phyloP scores from a whole-genome alignment of 2,329 filamentous ascomycete genomes.

The Dactylellina drechsleri region DNA sequence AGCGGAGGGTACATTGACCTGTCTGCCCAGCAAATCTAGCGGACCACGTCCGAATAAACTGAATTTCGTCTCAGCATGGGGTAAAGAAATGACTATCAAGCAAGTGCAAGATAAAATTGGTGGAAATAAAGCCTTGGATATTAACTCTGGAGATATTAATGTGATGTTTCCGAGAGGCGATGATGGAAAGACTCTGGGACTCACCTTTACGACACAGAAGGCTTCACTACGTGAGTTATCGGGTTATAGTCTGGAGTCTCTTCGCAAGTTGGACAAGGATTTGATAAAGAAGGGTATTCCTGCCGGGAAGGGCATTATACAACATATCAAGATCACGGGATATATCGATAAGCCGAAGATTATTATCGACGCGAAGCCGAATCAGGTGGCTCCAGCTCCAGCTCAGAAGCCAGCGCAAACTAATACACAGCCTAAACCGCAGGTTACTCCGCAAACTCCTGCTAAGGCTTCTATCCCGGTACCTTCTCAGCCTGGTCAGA shows the following conservation, averaged over 20 bases:
- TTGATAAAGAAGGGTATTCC: background rate
- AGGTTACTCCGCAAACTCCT: background rate
- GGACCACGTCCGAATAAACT: background rate
- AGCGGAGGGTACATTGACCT: background rate
- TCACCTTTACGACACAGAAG: background rate
- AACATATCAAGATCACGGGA: background rate
- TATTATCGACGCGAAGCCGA: background rate
- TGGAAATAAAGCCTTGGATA: background rate
- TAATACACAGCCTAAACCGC: background rate
- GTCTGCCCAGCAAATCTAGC: background rate
- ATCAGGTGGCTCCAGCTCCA: no score
- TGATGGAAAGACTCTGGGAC: background rate
- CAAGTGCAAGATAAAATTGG: background rate
- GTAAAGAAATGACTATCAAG: background rate
- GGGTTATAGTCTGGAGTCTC: background rate
- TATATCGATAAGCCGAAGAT: conserved; percentile 5
- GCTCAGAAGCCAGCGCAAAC: no score
- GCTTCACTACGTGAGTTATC: background rate
- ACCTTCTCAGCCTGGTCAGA: background rate
- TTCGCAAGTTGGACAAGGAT: background rate
- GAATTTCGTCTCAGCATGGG: background rate
- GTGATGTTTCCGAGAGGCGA: background rate
- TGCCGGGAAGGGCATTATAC: background rate
- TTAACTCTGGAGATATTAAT: background rate
- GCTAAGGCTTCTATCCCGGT: background rate